Evolutionary conservation across 1,139 yeast species (phyloP).

Genomic region (Pichia sp.): DNA sequence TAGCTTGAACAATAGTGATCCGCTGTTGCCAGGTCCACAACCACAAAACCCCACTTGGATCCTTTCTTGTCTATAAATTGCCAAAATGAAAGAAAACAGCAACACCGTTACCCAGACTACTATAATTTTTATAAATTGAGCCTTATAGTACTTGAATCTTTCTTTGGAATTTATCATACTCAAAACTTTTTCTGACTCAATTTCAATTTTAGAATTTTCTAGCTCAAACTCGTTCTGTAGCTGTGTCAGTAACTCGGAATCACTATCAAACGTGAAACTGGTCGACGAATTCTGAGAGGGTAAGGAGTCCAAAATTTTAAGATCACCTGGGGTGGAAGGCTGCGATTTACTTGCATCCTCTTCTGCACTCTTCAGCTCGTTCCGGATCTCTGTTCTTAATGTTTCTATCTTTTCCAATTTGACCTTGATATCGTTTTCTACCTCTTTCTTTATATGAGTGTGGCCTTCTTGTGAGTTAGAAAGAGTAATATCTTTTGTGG

Average conservation of each 20-base stretch:
- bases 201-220: slow-evolving; percentile 25
- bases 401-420: slow-evolving; percentile 6
- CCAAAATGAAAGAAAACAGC: slow-evolving; percentile 25
- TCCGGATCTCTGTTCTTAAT: slow-evolving; percentile 4
- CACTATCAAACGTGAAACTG: slow-evolving; percentile 14
- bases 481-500: neutral
- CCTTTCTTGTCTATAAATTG: slow-evolving; percentile 51
- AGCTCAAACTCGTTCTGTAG: slow-evolving; percentile 25
- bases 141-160: slow-evolving; percentile 12
- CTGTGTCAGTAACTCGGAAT: slow-evolving; percentile 21
- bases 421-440: slow-evolving; percentile 4
- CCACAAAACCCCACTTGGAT: slow-evolving; percentile 69
- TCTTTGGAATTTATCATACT: slow-evolving; percentile 18
- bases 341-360: neutral
- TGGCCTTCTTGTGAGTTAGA: neutral
- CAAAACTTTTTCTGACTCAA: slow-evolving; percentile 26
- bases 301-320: neutral
- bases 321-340: neutral
- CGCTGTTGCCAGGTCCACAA: slow-evolving; percentile 37
- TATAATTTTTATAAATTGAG: slow-evolving; percentile 16
- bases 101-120: slow-evolving; percentile 18
- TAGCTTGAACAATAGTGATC: slow-evolving; percentile 7
- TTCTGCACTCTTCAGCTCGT: slow-evolving; percentile 2
- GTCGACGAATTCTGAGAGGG: neutral
- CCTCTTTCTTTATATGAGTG: neutral